Base-by-base conservation (phyloP, 495 filamentous ascomycete species). In the Aspergillus egyptiacus region DNA sequence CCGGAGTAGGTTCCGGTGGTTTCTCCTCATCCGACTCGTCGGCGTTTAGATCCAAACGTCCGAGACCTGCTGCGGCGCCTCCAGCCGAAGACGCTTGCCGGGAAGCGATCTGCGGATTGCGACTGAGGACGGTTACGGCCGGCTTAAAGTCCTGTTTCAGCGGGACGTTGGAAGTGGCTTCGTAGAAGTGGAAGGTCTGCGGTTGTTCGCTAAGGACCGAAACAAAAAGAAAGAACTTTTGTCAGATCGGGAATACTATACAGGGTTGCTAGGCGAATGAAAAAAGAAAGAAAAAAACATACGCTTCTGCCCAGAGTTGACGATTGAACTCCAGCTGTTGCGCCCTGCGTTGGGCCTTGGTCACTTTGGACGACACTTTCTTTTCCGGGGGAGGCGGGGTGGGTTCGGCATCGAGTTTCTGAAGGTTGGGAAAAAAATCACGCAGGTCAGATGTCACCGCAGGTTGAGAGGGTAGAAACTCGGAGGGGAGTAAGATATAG, bases 241-340 rank as follows among this genome's bases (percentile, higher is more conserved):
- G 28, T 39, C 32, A 42, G 23, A 36, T 10, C 25, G 23, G 31
- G 6, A 20, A 15, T 18, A 50, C 2, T 14, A 43, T 24, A 13
- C 23, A 46, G 2, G 19, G 32, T 32, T 27, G 17, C 17, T 19
- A 17, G n/a, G n/a, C n/a, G n/a, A n/a, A n/a, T n/a, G n/a, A n/a
- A n/a, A n/a, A n/a, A n/a, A n/a, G n/a, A n/a, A n/a, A n/a, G n/a
- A n/a, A 31, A 11, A 35, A 34, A 10, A 74, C 81, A 48, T 82
- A 93, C 83, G 91, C 91, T 66, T 87, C 81, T 48, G 90, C 80
- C 91, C 91, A 96, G 43, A 96, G 63, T 67, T 86, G 82, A 53
- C 81, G 81, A 60, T 95, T 91, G 42, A 80, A 79, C 57, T 94
- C 87, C 23, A 76, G 79, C 57, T 96, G 91, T 62, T 85, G 79